A percentile compares a stretch with the other conserved stretches of the same genome.
These are phyloP conservation scores for Monosporascus sp. DNA, from an alignment of 2,329 filamentous ascomycete species.

Conservation along the genomic window DNA sequence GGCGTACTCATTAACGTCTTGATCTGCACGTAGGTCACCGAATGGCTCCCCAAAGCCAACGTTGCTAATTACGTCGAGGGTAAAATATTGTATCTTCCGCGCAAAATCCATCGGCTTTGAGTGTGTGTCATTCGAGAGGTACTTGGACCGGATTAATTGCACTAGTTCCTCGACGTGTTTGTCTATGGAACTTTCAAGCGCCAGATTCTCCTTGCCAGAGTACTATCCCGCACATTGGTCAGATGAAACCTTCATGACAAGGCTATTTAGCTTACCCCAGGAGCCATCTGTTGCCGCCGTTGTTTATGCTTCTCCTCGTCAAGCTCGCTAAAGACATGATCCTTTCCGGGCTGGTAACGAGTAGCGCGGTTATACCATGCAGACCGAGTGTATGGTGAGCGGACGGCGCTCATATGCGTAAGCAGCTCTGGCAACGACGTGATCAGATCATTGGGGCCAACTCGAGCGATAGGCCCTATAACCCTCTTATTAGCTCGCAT, in stretches of 20 bases:
- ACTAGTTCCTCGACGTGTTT: constrained; percentile 39
- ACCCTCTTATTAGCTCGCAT: neutral
- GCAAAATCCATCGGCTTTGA: constrained; percentile 39
- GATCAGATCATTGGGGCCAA: constrained; percentile 4
- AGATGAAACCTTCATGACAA: neutral
- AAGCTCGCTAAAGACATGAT: constrained; percentile 49
- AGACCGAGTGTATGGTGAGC: constrained; percentile 35
- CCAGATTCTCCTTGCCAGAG: constrained; percentile 48
- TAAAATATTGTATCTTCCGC: constrained; percentile 43
- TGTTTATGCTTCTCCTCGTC: constrained; percentile 41
- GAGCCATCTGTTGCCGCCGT: constrained; percentile 43
- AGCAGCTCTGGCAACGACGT: constrained; percentile 9
- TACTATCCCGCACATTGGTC: constrained; percentile 32
- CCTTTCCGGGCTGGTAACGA: constrained; percentile 42
- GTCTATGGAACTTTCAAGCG: constrained; percentile 45
- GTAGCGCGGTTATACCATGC: constrained; percentile 40
- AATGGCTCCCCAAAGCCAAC: constrained; percentile 46
- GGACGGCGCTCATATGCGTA: constrained; percentile 28
- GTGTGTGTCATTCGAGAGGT: constrained; percentile 16
- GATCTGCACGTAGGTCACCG: constrained; percentile 40
- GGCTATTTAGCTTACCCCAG: constrained; percentile 34
- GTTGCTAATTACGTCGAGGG: constrained; percentile 47
- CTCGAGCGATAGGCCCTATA: constrained; percentile 4
- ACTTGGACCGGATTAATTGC: constrained; percentile 38
- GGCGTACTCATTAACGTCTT: constrained; percentile 38